These are phyloP conservation scores for Aciculosporium take DNA, from an alignment of 2,329 filamentous ascomycete species.

Conservation along the genomic window DNA sequence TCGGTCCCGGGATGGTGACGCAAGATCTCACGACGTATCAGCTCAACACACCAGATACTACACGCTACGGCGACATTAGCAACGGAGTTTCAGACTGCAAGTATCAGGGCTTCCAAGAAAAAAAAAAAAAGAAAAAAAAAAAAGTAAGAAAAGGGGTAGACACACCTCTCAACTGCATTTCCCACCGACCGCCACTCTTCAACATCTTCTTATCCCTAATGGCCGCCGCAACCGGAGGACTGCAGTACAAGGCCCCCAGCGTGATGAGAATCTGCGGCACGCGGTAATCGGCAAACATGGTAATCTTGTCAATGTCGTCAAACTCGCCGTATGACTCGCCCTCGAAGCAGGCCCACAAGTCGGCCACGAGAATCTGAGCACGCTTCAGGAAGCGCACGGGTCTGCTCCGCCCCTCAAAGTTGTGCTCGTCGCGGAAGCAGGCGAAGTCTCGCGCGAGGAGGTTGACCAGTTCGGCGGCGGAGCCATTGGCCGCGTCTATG, in stretches of 20 bases:
- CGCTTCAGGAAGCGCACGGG: slow-evolving; percentile 78
- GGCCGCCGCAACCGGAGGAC: slow-evolving; percentile 58
- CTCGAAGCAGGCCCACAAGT: slow-evolving; percentile 91
- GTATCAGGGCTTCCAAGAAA: not conserved
- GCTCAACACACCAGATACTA: slow-evolving; percentile 91
- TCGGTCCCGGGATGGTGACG: slow-evolving; percentile 54
- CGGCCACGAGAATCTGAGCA: slow-evolving; percentile 89
- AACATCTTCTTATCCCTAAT: slow-evolving; percentile 53
- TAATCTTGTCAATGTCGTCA: slow-evolving; percentile 83
- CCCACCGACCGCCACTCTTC: slow-evolving; percentile 59
- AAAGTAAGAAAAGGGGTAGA: slow-evolving; percentile 7
- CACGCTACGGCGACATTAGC: slow-evolving; percentile 39
- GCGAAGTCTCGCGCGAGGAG: slow-evolving; percentile 66
- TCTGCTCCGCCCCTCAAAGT: slow-evolving; percentile 54
- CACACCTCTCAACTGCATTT: slow-evolving; percentile 72
- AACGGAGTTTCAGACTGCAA: not conserved
- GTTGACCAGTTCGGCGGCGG: slow-evolving; percentile 76
- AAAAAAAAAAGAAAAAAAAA: not conserved
- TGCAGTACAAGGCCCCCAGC: slow-evolving; percentile 71
- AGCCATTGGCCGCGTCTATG: slow-evolving; percentile 59
- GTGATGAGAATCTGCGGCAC: slow-evolving; percentile 85
- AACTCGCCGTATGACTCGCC: slow-evolving; percentile 69
- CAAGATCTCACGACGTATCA: slow-evolving; percentile 70
- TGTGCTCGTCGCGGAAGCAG: slow-evolving; percentile 72
- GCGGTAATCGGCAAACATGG: slow-evolving; percentile 97